A percentile compares a stretch with the other conserved stretches of the same genome.
phyloP scores from a whole-genome alignment of 495 filamentous ascomycete species.

The Penicillium diatomitis region DNA sequence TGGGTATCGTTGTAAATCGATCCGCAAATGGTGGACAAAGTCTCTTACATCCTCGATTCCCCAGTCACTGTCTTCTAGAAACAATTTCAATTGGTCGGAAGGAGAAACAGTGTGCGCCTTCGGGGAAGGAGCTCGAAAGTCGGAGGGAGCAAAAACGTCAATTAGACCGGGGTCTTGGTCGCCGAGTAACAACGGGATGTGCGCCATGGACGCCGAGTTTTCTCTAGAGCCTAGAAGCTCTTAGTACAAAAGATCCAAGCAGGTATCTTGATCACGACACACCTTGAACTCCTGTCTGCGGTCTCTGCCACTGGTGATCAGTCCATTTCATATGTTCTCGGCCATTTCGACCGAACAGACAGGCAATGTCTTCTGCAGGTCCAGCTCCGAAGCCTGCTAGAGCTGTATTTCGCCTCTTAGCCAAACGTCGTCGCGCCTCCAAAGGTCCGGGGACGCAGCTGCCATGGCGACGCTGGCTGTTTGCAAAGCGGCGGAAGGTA shows the following conservation, averaged over 20 bases:
- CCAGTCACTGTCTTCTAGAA: slow-evolving; percentile 11
- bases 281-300: slow-evolving; percentile 19
- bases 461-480: slow-evolving; percentile 38
- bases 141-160: slow-evolving; percentile 1
- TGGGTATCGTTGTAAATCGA: slow-evolving; percentile 32
- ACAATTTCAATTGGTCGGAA: slow-evolving; percentile 10
- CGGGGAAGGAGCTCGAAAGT: neutral
- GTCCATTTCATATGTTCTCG: slow-evolving; percentile 38
- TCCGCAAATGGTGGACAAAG: slow-evolving; percentile 17
- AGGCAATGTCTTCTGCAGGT: slow-evolving; percentile 27
- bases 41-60: slow-evolving; percentile 21
- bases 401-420: slow-evolving; percentile 42
- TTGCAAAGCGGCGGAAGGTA: slow-evolving; percentile 40
- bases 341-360: slow-evolving; percentile 38
- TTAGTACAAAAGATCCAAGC: neutral
- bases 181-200: slow-evolving; percentile 12
- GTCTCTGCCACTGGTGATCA: slow-evolving; percentile 21
- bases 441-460: slow-evolving; percentile 50
- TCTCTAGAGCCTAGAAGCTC: neutral
- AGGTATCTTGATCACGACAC: neutral
- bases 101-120: neutral
- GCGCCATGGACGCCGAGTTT: slow-evolving; percentile 5
- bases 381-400: slow-evolving; percentile 28
- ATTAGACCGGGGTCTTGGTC: slow-evolving; percentile 13
- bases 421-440: slow-evolving; percentile 46